A percentile compares a stretch with the other conserved stretches of the same genome.
phyloP scores from a whole-genome alignment of 2,329 filamentous ascomycete species.

The Podosphaera fusca region DNA sequence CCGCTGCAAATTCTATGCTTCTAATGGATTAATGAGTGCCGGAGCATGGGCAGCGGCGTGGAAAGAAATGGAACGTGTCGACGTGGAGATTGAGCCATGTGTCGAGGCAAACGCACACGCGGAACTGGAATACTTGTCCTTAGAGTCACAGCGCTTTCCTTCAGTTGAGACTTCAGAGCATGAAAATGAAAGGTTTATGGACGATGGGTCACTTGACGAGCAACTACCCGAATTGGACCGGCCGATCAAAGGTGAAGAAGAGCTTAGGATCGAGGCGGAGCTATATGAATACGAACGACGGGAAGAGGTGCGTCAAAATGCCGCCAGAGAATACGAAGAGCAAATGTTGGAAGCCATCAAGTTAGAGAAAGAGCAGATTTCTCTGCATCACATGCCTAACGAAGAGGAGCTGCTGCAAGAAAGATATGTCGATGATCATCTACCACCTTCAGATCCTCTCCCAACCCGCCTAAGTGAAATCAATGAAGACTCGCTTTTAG shows the following conservation, averaged over 20 bases:
- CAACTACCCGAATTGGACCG: conserved; percentile 4
- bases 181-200: conserved; percentile 8
- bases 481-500: conserved; percentile 24
- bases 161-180: background rate
- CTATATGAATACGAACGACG: conserved; percentile 14
- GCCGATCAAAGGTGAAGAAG: conserved; percentile 2
- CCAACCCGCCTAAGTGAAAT: background rate
- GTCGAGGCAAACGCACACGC: conserved; percentile 34
- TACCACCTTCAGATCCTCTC: background rate
- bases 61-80: conserved; percentile 97
- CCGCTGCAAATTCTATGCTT: conserved; percentile 74
- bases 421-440: conserved; percentile 21
- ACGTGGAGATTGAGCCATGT: conserved; percentile 69
- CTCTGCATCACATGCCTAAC: background rate
- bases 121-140: conserved; percentile 28
- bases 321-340: conserved; percentile 26
- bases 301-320: conserved; percentile 21
- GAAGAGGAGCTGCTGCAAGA: conserved; percentile 31
- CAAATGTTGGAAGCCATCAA: conserved; percentile 17
- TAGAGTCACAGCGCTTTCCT: conserved; percentile 1
- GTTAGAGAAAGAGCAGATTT: background rate
- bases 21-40: conserved; percentile 79
- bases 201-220: conserved; percentile 7
- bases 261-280: conserved; percentile 26
- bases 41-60: conserved; percentile 86